Evolutionary conservation across 192 early-diverging fungal genomes (phyloP).

Genomic region (Coemansia sp.): DNA sequence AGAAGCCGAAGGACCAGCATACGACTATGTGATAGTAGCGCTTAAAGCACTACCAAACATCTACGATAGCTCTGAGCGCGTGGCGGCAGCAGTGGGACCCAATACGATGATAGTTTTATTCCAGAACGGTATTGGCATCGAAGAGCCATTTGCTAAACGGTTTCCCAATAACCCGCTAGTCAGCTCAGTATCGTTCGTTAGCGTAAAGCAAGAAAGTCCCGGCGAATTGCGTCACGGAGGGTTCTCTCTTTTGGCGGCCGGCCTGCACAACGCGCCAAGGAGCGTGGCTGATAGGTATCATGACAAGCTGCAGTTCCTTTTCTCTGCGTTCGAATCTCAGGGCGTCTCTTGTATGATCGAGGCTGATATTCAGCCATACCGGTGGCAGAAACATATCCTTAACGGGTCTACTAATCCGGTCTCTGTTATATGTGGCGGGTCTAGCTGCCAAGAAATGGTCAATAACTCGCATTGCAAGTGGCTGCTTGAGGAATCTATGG

Average conservation of each 20-base stretch:
- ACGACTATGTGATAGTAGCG: conserved; percentile 50
- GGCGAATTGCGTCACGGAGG: conserved; percentile 37
- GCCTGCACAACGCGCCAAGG: conserved; percentile 15
- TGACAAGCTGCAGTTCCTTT: conserved; percentile 26
- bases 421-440: conserved; percentile 41
- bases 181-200: conserved; percentile 45
- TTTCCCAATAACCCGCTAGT: conserved; percentile 57
- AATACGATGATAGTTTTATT: conserved; percentile 51
- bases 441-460: conserved; percentile 48
- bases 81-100: conserved; percentile 14
- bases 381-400: conserved; percentile 53
- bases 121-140: conserved; percentile 73
- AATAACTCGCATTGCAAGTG: conserved; percentile 23
- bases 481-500: conserved; percentile 41
- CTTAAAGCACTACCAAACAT: conserved; percentile 51
- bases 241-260: conserved; percentile 45
- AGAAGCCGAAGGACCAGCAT: conserved; percentile 7
- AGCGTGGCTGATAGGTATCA: not conserved
- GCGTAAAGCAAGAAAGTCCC: conserved; percentile 29
- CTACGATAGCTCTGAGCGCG: conserved; percentile 39
- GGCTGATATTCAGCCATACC: conserved; percentile 47
- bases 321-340: conserved; percentile 21
- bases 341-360: conserved; percentile 45
- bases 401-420: conserved; percentile 52
- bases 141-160: conserved; percentile 55